Conservation (phyloP, 2,329 filamentous ascomycete species). For the Aspergillus floridensis region DNA sequence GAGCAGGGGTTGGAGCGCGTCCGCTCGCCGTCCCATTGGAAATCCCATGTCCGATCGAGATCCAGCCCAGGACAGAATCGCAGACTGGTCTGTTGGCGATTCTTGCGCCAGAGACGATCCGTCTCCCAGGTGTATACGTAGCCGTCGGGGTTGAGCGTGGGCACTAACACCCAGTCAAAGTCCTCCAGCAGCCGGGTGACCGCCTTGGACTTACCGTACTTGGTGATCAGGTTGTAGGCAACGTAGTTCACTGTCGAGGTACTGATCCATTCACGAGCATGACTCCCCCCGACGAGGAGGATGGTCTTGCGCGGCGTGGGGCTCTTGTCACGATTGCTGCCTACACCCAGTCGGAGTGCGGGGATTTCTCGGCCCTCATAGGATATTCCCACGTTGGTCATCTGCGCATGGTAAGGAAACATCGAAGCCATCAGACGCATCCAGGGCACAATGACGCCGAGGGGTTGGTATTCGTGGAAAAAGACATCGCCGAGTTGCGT, state of each 20-base stretch:
- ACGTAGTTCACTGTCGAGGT: conserved; percentile 88
- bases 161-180: conserved; percentile 86
- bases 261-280: conserved; percentile 95
- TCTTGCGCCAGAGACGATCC: conserved; percentile 94
- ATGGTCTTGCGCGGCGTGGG: conserved; percentile 67
- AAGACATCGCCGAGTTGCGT: conserved; percentile 63
- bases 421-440: conserved; percentile 86
- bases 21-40: conserved; percentile 71
- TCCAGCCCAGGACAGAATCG: conserved; percentile 85
- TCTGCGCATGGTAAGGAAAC: conserved; percentile 76
- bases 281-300: conserved; percentile 78
- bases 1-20: conserved; percentile 78
- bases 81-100: conserved; percentile 73
- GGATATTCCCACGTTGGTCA: conserved; percentile 75
- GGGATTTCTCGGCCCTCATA: conserved; percentile 85
- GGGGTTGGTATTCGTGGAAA: conserved; percentile 87
- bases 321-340: conserved; percentile 47
- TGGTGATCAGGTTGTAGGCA: conserved; percentile 81
- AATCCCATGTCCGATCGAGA: conserved; percentile 82
- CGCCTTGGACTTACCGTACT: conserved; percentile 67
- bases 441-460: conserved; percentile 84
- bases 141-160: conserved; percentile 87
- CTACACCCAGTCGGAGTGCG: conserved; percentile 71
- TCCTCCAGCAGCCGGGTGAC: conserved; percentile 76
- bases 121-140: conserved; percentile 91